Evolutionary conservation across 495 filamentous ascomycete species (phyloP).

Genomic region (Penicillium canescens): DNA sequence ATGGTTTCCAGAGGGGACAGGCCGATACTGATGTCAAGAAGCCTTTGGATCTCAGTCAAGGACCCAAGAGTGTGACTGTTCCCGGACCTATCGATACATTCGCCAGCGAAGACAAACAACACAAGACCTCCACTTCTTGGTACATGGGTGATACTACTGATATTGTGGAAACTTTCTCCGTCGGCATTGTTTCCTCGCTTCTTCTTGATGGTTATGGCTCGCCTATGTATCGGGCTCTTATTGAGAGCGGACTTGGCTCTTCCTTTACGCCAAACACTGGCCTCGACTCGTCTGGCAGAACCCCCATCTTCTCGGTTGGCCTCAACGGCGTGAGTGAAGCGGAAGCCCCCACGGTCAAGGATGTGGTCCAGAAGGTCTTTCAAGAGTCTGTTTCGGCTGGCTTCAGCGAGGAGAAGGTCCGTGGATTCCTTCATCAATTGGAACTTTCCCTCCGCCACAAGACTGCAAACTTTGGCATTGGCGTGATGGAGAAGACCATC

Average conservation of each 20-base stretch:
- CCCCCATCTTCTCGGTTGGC: conserved; percentile 85
- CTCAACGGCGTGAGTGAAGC: conserved; percentile 80
- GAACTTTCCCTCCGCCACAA: conserved; percentile 92
- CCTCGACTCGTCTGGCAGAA: conserved; percentile 73
- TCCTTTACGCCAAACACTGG: conserved; percentile 95
- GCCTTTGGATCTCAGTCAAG: conserved; percentile 70
- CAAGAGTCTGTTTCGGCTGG: conserved; percentile 65
- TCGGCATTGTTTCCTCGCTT: conserved; percentile 76
- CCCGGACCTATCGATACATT: conserved; percentile 87
- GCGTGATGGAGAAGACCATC: conserved; percentile 81
- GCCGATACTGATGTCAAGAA: conserved; percentile 71
- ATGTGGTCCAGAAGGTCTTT: conserved; percentile 68
- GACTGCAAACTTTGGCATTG: conserved; percentile 90
- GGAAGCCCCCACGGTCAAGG: conserved; percentile 74
- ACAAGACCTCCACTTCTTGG: conserved; percentile 93
- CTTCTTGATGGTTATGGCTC: conserved; percentile 94
- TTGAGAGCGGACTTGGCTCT: conserved; percentile 86
- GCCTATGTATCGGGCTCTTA: conserved; percentile 84
- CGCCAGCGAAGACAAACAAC: conserved; percentile 79
- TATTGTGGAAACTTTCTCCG: conserved; percentile 80
- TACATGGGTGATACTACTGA: conserved; percentile 79
- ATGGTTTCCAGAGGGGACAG: conserved; percentile 65
- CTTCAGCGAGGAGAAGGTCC: conserved; percentile 85
- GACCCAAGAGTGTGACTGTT: conserved; percentile 67
- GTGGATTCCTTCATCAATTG: conserved; percentile 89